Base-by-base conservation (phyloP, 805 yeast species). In the Blastobotrys mokoenaii region DNA sequence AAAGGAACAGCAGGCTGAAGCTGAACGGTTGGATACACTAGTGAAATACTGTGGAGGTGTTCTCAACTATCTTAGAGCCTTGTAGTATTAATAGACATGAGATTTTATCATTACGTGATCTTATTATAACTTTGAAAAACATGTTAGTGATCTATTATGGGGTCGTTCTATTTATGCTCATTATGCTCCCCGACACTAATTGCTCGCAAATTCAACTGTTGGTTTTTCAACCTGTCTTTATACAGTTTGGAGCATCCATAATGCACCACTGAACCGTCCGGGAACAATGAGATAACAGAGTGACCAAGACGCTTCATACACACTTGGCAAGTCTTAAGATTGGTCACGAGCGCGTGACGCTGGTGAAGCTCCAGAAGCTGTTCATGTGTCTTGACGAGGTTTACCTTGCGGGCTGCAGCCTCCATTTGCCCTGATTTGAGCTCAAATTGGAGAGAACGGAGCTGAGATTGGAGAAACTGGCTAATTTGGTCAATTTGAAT, bases 41-140 rank as follows among this genome's bases (percentile, higher is more conserved):
- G 76, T 77, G 34, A 84, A 87, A 60, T 86, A 79, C 63, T 85
- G 95, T 62, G 73, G 93, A 1, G 89, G 95, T 47, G 87, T 88
- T 14, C 66, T 84, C 29, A 73, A 71, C 51, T 79, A 84, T 56
- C 68, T 86, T 40, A 41, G 64, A 31, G 44, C 52, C 17, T 45
- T 46, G 11, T 51, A 43, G 27, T 29, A 10, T 18, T 9, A 22
- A 38, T 14, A 11, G 12, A 33, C 17, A 15, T 7, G 32, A 18
- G 25, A 6, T 16, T 17, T 41, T 17, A 22, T 38, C 25, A 30
- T 29, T n/a, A n/a, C n/a, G n/a, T n/a, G n/a, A n/a, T n/a, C n/a
- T n/a, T n/a, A n/a, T n/a, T n/a, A 22, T 5, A 22, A 16, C n/a
- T 15, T 42, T n/a, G n/a, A n/a, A n/a, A 15, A 18, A 39, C 15